Conservation (phyloP, 1,284 basidiomycete genomes). For the Sphagnurus paluster region DNA sequence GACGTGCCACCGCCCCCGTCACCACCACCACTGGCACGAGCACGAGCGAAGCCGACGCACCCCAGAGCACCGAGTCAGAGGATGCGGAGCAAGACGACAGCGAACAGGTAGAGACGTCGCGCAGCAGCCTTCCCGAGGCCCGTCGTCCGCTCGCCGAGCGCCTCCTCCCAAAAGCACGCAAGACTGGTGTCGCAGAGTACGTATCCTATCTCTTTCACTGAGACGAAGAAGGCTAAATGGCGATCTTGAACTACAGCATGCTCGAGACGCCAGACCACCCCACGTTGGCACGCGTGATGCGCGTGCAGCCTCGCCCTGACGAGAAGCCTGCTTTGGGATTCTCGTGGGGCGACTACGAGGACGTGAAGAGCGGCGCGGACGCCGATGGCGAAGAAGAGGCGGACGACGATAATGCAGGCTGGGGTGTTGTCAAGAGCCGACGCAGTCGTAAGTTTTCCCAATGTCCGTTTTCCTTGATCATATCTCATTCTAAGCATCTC, state of each 20-base stretch:
- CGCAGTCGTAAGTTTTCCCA: constrained; percentile 41
- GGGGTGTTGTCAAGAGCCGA: constrained; percentile 71
- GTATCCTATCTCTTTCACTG: constrained; percentile 29
- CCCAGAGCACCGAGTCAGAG: constrained; percentile 52
- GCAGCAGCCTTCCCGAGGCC: constrained; percentile 25
- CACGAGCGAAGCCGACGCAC: constrained; percentile 50
- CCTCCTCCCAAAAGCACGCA: constrained; percentile 55
- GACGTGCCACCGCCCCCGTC: constrained; percentile 27
- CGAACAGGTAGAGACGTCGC: background rate
- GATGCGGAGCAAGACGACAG: constrained; percentile 4
- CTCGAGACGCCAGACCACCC: constrained; percentile 59
- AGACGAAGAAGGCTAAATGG: too few relatives aligned
- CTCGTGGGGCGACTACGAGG: constrained; percentile 76
- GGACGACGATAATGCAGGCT: constrained; percentile 55
- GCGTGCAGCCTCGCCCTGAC: constrained; percentile 52
- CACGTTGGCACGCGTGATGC: constrained; percentile 59
- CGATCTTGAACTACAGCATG: too few relatives aligned
- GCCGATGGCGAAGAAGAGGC: constrained; percentile 42
- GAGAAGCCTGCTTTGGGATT: constrained; percentile 64
- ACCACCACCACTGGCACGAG: constrained; percentile 60
- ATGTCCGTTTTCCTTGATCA: background rate
- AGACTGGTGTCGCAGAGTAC: constrained; percentile 69
- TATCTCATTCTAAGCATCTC: background rate
- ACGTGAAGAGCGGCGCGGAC: constrained; percentile 56
- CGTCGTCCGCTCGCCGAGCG: constrained; percentile 57